Percentiles rank a stretch among this genome's conserved stretches.
Evolutionary conservation across 345 rosid species (phyloP).

Genomic region (Salix suchowensis): DNA sequence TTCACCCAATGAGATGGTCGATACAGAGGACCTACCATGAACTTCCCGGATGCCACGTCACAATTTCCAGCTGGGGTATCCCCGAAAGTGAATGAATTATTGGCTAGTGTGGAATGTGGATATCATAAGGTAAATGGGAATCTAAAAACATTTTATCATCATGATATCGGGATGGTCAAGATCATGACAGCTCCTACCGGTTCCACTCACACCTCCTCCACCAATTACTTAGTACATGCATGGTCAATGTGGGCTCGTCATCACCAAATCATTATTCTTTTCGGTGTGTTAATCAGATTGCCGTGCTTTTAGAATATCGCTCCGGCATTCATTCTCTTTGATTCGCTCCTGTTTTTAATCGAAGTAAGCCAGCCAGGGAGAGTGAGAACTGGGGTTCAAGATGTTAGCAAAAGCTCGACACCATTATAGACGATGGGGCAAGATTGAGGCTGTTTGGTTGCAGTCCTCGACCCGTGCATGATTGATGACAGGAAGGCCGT

Average conservation of each 20-base stretch:
- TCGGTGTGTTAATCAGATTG: background rate
- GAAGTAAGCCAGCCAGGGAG: background rate
- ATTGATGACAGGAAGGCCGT: background rate
- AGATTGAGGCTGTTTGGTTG: background rate
- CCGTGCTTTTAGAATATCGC: background rate
- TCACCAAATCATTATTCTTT: background rate
- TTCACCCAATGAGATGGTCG: background rate
- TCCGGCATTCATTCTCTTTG: background rate
- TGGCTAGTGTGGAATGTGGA: slow-evolving; percentile 4
- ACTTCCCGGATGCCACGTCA: slow-evolving; percentile 13
- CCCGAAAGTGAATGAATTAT: slow-evolving; percentile 45
- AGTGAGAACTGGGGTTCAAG: background rate
- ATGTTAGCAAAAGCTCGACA: background rate
- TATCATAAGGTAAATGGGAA: slow-evolving; percentile 14
- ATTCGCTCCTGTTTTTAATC: background rate
- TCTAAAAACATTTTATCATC: background rate
- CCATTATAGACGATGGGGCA: background rate
- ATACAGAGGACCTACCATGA: background rate
- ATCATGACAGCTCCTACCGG: slow-evolving; percentile 22
- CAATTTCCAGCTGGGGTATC: slow-evolving; percentile 48
- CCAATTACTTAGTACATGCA: background rate
- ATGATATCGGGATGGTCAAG: background rate
- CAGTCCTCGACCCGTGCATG: background rate
- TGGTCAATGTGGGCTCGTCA: background rate
- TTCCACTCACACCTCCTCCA: slow-evolving; percentile 3